phyloP scores from a whole-genome alignment of 305 asterid species.

The Solanum hybrid region DNA sequence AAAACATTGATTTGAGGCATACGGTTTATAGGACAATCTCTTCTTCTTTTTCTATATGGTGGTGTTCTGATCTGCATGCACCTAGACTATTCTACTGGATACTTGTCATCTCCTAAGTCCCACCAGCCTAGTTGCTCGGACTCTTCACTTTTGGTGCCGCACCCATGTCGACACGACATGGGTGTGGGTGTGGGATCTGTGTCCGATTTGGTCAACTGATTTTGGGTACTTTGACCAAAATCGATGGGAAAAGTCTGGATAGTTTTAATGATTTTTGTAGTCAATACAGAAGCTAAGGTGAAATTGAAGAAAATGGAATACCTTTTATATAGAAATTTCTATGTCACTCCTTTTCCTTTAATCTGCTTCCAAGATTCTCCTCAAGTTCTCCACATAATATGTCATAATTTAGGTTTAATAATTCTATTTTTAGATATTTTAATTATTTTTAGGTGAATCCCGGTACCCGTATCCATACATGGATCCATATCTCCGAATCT shows the following conservation, averaged over 20 bases:
- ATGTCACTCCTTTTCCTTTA: background rate
- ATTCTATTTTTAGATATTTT: background rate
- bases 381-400: background rate
- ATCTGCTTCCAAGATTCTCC: background rate
- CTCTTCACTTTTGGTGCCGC: background rate
- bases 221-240: background rate
- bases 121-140: background rate
- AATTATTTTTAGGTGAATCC: background rate
- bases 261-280: background rate
- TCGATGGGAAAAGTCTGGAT: background rate
- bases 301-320: background rate
- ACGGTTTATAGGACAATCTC: background rate
- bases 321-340: background rate
- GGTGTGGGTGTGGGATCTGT: background rate
- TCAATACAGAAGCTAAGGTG: background rate
- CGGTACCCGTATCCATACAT: background rate
- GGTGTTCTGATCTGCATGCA: background rate
- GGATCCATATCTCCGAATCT: background rate
- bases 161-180: background rate
- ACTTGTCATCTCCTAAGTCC: background rate
- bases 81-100: background rate
- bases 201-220: background rate
- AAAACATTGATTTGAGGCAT: background rate
- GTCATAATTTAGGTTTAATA: background rate
- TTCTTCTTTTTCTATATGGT: background rate